These are phyloP conservation scores for Neobulgaria alba DNA, from an alignment of 2,329 filamentous ascomycete genomes.

Conservation along the genomic window DNA sequence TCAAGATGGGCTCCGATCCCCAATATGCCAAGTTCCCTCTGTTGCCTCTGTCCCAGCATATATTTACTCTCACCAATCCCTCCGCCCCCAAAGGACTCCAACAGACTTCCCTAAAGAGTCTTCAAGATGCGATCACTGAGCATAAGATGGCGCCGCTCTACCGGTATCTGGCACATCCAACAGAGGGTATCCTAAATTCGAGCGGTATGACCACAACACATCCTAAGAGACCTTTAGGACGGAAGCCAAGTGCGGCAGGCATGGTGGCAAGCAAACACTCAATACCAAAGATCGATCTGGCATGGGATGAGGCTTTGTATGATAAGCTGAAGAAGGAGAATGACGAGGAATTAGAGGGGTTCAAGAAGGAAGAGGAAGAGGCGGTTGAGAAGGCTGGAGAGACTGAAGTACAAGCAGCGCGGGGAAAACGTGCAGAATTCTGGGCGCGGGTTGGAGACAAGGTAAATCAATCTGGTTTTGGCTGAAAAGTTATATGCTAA, in stretches of 20 bases:
- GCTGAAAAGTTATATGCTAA: conserved; percentile 12
- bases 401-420: conserved; percentile 85
- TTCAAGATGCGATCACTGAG: conserved; percentile 75
- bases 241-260: conserved; percentile 63
- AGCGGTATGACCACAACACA: conserved; percentile 37
- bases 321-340: conserved; percentile 68
- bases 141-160: conserved; percentile 86
- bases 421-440: conserved; percentile 92
- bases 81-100: conserved; percentile 58
- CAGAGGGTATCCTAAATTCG: conserved; percentile 50
- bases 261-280: conserved; percentile 67
- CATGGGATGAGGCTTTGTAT: conserved; percentile 90
- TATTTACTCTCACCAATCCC: conserved; percentile 79
- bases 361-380: conserved; percentile 85
- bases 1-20: conserved; percentile 65
- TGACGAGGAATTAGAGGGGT: conserved; percentile 64
- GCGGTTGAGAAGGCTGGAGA: conserved; percentile 94
- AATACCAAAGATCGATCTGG: conserved; percentile 56
- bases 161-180: conserved; percentile 72
- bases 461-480: conserved; percentile 40
- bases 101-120: conserved; percentile 60
- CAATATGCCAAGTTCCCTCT: conserved; percentile 81
- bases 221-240: conserved; percentile 47
- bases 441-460: conserved; percentile 95
- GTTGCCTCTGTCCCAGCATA: conserved; percentile 73